Conservation (phyloP, 495 filamentous ascomycete genomes). For the Penicillium arizonense region DNA sequence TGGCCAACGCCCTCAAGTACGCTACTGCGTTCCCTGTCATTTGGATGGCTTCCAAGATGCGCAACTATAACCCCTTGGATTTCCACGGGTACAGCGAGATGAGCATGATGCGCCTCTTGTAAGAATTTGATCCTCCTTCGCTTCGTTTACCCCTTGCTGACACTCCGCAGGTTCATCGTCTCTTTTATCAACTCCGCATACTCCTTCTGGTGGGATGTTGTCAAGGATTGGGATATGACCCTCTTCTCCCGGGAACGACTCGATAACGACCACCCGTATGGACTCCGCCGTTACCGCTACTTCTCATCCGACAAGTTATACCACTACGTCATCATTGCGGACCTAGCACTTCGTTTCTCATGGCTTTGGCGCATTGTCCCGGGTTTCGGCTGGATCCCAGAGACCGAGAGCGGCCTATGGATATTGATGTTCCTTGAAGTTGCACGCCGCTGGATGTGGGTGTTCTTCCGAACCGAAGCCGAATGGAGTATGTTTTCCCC, state of each 20-base stretch:
- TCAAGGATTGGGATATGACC: constrained; percentile 93
- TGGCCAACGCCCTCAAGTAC: constrained; percentile 93
- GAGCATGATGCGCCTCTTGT: constrained; percentile 57
- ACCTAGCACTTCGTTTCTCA: constrained; percentile 79
- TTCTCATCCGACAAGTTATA: constrained; percentile 71
- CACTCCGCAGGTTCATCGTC: constrained; percentile 48
- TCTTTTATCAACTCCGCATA: constrained; percentile 82
- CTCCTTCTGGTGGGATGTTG: constrained; percentile 97
- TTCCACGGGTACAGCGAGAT: constrained; percentile 55
- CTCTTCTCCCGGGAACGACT: constrained; percentile 60
- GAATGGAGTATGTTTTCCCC: constrained; percentile 67
- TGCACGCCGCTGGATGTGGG: constrained; percentile 89
- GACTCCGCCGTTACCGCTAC: constrained; percentile 68
- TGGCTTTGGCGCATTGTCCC: constrained; percentile 85
- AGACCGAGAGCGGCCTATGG: constrained; percentile 84
- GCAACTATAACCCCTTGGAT: constrained; percentile 58
- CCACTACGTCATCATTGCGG: constrained; percentile 76
- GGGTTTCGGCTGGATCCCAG: constrained; percentile 75
- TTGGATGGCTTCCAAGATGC: constrained; percentile 68
- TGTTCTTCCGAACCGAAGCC: constrained; percentile 90
- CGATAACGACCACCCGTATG: constrained; percentile 67
- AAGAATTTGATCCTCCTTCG: constrained; percentile 7
- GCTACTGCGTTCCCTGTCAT: constrained; percentile 89
- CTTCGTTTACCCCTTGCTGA: background rate
- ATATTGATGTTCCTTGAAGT: constrained; percentile 85